phyloP scores from a whole-genome alignment of 2,329 filamentous ascomycete species.

The Penicillium brasilianum region DNA sequence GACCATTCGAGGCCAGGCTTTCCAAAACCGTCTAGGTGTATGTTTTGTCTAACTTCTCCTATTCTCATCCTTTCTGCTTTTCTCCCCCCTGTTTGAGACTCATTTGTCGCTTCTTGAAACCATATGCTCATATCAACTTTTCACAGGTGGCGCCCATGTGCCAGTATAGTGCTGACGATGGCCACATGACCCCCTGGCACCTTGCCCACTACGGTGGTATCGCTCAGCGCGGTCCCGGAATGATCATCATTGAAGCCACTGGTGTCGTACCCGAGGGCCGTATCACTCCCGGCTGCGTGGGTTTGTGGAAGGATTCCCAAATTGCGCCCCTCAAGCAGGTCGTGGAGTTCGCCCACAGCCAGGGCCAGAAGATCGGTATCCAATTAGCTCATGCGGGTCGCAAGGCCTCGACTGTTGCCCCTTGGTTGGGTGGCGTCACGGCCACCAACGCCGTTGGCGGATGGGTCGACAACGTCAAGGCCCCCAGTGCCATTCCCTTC shows the following conservation, averaged over 20 bases:
- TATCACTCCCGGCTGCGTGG: constrained; percentile 67
- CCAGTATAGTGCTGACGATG: constrained; percentile 69
- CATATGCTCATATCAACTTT: constrained; percentile 12
- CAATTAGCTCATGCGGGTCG: constrained; percentile 82
- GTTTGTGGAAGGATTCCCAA: constrained; percentile 85
- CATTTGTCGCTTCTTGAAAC: constrained; percentile 6
- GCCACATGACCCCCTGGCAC: constrained; percentile 81
- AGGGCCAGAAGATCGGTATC: constrained; percentile 76
- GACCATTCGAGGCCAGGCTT: constrained; percentile 61
- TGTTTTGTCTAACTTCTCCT: constrained; percentile 18
- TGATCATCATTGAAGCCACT: constrained; percentile 80
- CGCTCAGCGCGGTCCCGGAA: constrained; percentile 74
- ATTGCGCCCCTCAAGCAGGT: constrained; percentile 70
- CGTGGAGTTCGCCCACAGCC: constrained; percentile 79
- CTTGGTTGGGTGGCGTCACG: constrained; percentile 48
- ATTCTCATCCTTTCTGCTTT: not conserved
- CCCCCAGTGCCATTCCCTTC: constrained; percentile 66
- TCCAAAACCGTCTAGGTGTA: constrained; percentile 69
- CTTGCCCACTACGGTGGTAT: constrained; percentile 82
- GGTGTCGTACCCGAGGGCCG: constrained; percentile 76
- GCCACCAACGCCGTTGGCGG: constrained; percentile 61
- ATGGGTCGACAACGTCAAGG: constrained; percentile 61
- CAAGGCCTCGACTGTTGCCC: constrained; percentile 63
- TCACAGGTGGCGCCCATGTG: constrained; percentile 58
- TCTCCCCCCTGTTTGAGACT: not conserved